Percentiles rank a stretch among this genome's conserved stretches.
Conservation (phyloP, 2,329 filamentous ascomycete species). For the Diplodia intermedia region DNA sequence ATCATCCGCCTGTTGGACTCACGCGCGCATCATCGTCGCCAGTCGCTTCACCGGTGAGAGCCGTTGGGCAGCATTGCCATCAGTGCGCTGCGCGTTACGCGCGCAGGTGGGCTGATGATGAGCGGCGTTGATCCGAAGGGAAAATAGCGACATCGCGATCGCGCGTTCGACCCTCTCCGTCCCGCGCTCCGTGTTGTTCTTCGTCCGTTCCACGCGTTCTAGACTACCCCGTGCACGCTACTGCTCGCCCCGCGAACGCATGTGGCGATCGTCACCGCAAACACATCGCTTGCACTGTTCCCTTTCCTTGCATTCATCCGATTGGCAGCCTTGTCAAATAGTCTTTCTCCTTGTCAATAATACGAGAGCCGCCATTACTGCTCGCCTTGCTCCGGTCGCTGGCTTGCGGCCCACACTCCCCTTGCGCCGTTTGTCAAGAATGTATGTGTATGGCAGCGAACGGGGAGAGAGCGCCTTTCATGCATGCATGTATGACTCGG, state of each 20-base stretch:
- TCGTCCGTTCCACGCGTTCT: slow-evolving; percentile 10
- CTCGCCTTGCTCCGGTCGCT: not conserved
- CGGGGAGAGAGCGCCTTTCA: not conserved
- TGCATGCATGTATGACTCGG: not conserved
- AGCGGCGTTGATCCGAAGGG: not conserved
- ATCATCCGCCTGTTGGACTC: not conserved
- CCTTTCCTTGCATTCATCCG: not conserved
- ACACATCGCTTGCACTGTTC: not conserved
- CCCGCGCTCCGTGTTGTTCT: not conserved
- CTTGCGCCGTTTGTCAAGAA: not conserved
- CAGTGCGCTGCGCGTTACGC: not conserved
- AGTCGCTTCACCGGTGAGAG: not conserved
- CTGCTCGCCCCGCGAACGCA: not conserved
- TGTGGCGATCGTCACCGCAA: not conserved
- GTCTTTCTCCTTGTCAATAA: not conserved
- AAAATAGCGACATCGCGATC: slow-evolving; percentile 2
- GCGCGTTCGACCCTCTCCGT: not conserved
- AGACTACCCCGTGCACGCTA: not conserved
- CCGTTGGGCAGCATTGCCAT: not conserved
- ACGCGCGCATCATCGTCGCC: not conserved
- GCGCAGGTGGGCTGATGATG: not conserved
- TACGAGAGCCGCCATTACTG: not conserved
- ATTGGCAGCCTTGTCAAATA: slow-evolving; percentile 14
- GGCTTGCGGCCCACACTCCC: not conserved
- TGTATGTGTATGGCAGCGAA: not conserved